phyloP scores from a whole-genome alignment of 2,329 filamentous ascomycete species.

The Aspergillus vadensis region DNA sequence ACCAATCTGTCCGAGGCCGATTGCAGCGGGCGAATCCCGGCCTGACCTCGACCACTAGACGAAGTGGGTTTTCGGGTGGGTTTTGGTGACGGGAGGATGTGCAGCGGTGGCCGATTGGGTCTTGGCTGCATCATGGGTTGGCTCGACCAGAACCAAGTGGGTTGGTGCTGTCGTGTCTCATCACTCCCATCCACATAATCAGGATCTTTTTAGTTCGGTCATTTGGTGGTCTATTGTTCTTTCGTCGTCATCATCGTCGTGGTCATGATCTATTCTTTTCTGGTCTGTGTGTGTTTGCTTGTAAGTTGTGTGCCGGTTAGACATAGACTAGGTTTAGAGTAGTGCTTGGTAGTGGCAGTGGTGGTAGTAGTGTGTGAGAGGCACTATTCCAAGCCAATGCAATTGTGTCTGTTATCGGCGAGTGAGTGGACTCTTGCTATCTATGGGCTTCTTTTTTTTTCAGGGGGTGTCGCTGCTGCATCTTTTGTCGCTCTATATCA shows the following conservation, averaged over 20 bases:
- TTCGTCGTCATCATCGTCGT: not conserved
- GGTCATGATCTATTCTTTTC: not conserved
- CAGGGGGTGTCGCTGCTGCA: not conserved
- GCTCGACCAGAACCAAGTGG: constrained; percentile 10
- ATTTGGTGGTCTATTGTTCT: not conserved
- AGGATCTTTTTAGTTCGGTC: constrained; percentile 18
- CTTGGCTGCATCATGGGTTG: constrained; percentile 21
- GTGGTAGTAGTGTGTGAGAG: too few species aligned
- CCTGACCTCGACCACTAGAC: constrained; percentile 20
- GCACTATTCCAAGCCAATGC: too few species aligned
- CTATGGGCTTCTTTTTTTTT: not conserved
- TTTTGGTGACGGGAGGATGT: constrained; percentile 22
- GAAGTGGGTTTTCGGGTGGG: constrained; percentile 20
- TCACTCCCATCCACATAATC: constrained; percentile 16
- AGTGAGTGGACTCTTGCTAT: not conserved
- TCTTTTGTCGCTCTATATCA: not conserved
- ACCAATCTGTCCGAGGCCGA: constrained; percentile 14
- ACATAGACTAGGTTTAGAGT: too few species aligned
- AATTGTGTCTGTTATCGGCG: not conserved
- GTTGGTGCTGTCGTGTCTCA: constrained; percentile 25
- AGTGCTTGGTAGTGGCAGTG: not conserved
- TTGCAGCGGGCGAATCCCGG: constrained; percentile 17
- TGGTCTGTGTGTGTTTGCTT: too few species aligned
- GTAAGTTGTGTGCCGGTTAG: not conserved
- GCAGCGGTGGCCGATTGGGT: constrained; percentile 16